These are phyloP conservation scores for Gentiana straminea DNA, from an alignment of 257 asterid species.

Conservation along the genomic window DNA sequence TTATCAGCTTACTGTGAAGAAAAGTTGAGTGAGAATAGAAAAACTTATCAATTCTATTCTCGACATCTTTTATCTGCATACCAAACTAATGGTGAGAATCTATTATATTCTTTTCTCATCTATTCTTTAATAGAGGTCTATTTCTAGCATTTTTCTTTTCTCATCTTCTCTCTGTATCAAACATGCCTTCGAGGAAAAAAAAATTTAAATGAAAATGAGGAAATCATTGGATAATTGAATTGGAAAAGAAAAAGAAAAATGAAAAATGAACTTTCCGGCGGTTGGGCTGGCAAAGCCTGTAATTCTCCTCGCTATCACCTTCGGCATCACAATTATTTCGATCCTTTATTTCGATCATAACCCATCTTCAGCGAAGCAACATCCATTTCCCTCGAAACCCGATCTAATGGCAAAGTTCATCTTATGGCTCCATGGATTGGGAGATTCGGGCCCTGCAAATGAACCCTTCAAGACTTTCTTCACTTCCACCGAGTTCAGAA, in stretches of 20 bases:
- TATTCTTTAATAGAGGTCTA: too few relatives aligned
- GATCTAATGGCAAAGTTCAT: constrained; percentile 58
- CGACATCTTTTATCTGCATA: too few relatives aligned
- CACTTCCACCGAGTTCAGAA: constrained; percentile 61
- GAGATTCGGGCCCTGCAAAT: constrained; percentile 94
- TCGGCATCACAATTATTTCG: constrained; percentile 41
- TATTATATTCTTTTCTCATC: too few relatives aligned
- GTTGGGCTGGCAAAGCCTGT: constrained; percentile 30
- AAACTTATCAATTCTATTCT: too few relatives aligned
- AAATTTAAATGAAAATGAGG: too few relatives aligned
- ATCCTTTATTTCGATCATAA: constrained; percentile 23
- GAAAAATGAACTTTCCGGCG: constrained; percentile 25
- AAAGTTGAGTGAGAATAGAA: too few relatives aligned
- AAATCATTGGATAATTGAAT: too few relatives aligned
- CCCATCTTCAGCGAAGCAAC: constrained; percentile 5
- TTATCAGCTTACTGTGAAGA: too few relatives aligned
- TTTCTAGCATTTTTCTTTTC: too few relatives aligned
- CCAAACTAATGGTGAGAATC: too few relatives aligned
- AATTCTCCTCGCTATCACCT: constrained; percentile 32
- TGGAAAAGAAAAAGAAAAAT: neutral
- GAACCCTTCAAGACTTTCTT: constrained; percentile 79
- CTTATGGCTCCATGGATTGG: constrained; percentile 93
- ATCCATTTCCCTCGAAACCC: constrained; percentile 9
- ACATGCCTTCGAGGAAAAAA: too few relatives aligned
- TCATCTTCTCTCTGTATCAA: too few relatives aligned